These are phyloP conservation scores for Blastobotrys capitulatus DNA, from an alignment of 1,139 yeast species.

Conservation along the genomic window DNA sequence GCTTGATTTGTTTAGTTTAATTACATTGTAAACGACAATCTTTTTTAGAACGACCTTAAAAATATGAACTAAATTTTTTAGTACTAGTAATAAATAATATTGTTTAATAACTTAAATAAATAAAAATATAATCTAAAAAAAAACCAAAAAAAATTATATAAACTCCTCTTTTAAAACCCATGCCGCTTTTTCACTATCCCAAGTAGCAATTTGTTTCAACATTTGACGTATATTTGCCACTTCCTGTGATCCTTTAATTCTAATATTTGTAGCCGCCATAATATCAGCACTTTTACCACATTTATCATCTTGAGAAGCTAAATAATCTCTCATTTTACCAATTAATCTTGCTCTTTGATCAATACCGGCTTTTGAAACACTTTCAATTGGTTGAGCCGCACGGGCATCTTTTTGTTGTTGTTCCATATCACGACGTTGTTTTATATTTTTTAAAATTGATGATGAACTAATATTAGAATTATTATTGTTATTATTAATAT, in stretches of 20 bases:
- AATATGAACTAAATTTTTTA: too few species aligned
- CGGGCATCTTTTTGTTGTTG: conserved; percentile 12
- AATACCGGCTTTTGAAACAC: conserved; percentile 8
- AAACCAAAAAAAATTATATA: neutral
- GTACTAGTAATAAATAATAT: too few species aligned
- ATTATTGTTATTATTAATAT: neutral
- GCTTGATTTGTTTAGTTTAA: too few species aligned
- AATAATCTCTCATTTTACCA: conserved; percentile 30
- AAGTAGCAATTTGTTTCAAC: conserved; percentile 60
- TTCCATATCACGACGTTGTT: conserved; percentile 28
- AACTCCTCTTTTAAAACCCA: conserved; percentile 67
- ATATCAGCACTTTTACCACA: conserved; percentile 49
- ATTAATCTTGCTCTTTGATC: conserved; percentile 25
- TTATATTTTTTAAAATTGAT: conserved; percentile 26
- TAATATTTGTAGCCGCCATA: conserved; percentile 44
- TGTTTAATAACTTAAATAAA: neutral
- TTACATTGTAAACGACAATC: too few species aligned
- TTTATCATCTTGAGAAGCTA: conserved; percentile 27
- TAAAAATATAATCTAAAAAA: too few species aligned
- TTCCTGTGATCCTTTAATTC: conserved; percentile 48
- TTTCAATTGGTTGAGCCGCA: conserved; percentile 8
- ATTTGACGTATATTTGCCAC: conserved; percentile 62
- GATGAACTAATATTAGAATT: conserved; percentile 19
- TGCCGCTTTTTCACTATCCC: conserved; percentile 52
- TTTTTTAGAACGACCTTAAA: too few species aligned